These are phyloP conservation scores for Podaxis carcinomalis DNA, from an alignment of 768 basidiomycete species.

Conservation along the genomic window DNA sequence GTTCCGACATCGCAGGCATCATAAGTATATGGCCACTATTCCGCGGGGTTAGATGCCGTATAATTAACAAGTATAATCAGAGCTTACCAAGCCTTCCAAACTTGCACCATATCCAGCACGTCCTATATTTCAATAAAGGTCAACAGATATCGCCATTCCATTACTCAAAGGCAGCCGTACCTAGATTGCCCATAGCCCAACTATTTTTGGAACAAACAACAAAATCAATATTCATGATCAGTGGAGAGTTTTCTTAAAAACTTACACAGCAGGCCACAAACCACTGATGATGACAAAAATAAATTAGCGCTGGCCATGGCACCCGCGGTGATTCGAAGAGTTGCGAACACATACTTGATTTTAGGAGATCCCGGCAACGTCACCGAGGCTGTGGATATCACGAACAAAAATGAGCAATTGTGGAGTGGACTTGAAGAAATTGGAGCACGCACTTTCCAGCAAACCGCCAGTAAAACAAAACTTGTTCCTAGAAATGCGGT, in stretches of 20 bases:
- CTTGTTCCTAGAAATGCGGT: slow-evolving; percentile 31
- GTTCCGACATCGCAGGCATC: slow-evolving; percentile 82
- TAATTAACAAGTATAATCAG: background rate
- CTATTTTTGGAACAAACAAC: slow-evolving; percentile 22
- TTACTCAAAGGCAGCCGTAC: slow-evolving; percentile 17
- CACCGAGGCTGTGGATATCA: slow-evolving; percentile 19
- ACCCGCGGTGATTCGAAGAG: background rate
- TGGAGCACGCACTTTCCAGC: slow-evolving; percentile 39
- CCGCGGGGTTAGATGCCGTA: background rate
- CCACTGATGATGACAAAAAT: slow-evolving; percentile 17
- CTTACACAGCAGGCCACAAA: slow-evolving; percentile 34
- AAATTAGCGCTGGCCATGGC: background rate
- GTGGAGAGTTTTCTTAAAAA: background rate
- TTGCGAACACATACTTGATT: slow-evolving; percentile 19
- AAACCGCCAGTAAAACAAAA: slow-evolving; percentile 82
- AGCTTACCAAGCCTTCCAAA: slow-evolving; percentile 62
- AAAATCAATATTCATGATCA: background rate
- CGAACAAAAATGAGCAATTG: background rate
- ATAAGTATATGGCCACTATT: slow-evolving; percentile 67
- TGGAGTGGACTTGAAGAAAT: background rate
- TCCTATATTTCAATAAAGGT: slow-evolving; percentile 25
- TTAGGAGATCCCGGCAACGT: slow-evolving; percentile 22
- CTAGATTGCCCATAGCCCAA: slow-evolving; percentile 53
- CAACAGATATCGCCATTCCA: background rate
- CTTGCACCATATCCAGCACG: slow-evolving; percentile 74